Percentiles rank a stretch among this genome's conserved stretches.
These are phyloP conservation scores for Clonostachys rosea DNA, from an alignment of 2,329 filamentous ascomycete genomes.

Conservation along the genomic window DNA sequence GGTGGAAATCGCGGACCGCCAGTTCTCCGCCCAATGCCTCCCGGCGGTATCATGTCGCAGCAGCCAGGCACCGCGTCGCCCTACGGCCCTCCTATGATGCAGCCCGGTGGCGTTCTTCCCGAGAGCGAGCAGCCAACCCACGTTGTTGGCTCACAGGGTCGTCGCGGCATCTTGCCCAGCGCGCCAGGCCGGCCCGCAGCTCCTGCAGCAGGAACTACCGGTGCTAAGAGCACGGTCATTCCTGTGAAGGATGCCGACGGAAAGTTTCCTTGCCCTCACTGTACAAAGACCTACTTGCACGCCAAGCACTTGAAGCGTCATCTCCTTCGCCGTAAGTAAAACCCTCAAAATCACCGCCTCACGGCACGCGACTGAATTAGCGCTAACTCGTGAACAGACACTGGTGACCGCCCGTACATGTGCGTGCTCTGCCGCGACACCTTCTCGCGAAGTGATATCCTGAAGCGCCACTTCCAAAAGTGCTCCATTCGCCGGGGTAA, in stretches of 20 bases:
- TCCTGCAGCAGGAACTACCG: constrained; percentile 62
- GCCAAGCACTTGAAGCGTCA: constrained; percentile 97
- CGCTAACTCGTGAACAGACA: constrained; percentile 54
- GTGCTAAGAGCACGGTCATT: constrained; percentile 75
- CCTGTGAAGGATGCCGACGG: constrained; percentile 95
- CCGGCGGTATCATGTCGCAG: constrained; percentile 54
- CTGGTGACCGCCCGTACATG: constrained; percentile 96
- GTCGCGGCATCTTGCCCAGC: constrained; percentile 86
- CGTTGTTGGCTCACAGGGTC: constrained; percentile 91
- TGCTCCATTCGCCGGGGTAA: constrained; percentile 96
- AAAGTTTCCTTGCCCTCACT: constrained; percentile 97
- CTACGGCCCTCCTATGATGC: constrained; percentile 56
- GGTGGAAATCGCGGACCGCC: constrained; percentile 54
- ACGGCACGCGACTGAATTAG: neutral
- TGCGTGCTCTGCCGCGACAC: constrained; percentile 97
- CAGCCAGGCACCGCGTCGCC: constrained; percentile 53
- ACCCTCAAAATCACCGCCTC: neutral
- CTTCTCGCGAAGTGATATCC: constrained; percentile 94
- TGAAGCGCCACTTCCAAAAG: constrained; percentile 99
- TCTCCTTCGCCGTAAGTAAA: constrained; percentile 83
- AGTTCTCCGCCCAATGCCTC: constrained; percentile 65
- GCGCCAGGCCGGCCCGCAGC: constrained; percentile 82
- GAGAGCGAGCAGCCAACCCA: constrained; percentile 71
- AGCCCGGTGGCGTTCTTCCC: constrained; percentile 28
- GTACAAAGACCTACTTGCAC: constrained; percentile 96